Percentiles rank a stretch among this genome's conserved stretches.
Conservation (phyloP, 345 rosid species). For the Alliaria petiolata region DNA sequence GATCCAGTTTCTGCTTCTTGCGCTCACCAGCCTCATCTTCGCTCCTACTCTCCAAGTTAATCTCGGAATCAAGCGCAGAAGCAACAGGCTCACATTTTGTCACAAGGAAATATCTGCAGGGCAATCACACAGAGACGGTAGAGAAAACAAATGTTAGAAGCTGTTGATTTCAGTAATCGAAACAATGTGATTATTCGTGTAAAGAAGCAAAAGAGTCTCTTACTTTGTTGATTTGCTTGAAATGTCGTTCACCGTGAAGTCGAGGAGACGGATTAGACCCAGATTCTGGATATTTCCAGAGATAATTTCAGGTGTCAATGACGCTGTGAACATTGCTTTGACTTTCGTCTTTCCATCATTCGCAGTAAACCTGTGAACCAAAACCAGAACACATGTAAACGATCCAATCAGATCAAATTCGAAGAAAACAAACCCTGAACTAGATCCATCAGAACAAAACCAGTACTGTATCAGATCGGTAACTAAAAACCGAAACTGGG, state of each 20-base stretch:
- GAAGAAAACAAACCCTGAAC: background rate
- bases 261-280: slow-evolving; percentile 62
- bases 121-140: background rate
- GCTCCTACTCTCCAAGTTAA: slow-evolving; percentile 30
- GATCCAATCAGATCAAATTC: background rate
- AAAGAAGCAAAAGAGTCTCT: background rate
- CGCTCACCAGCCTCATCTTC: slow-evolving; percentile 31
- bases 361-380: slow-evolving; percentile 59
- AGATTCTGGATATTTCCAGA: slow-evolving; percentile 71
- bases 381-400: background rate
- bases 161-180: background rate
- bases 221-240: slow-evolving; percentile 85
- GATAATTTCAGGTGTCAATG: slow-evolving; percentile 52
- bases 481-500: background rate
- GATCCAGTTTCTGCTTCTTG: slow-evolving; percentile 49
- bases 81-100: slow-evolving; percentile 70
- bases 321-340: slow-evolving; percentile 64
- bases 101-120: slow-evolving; percentile 64
- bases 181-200: background rate
- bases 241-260: slow-evolving; percentile 77
- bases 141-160: background rate
- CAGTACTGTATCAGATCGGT: background rate
- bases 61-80: slow-evolving; percentile 64
- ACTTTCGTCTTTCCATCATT: slow-evolving; percentile 70
- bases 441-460: slow-evolving; percentile 1